These are phyloP conservation scores for Entomortierella beljakovae DNA, from an alignment of 192 early-diverging fungal genomes.

Conservation along the genomic window DNA sequence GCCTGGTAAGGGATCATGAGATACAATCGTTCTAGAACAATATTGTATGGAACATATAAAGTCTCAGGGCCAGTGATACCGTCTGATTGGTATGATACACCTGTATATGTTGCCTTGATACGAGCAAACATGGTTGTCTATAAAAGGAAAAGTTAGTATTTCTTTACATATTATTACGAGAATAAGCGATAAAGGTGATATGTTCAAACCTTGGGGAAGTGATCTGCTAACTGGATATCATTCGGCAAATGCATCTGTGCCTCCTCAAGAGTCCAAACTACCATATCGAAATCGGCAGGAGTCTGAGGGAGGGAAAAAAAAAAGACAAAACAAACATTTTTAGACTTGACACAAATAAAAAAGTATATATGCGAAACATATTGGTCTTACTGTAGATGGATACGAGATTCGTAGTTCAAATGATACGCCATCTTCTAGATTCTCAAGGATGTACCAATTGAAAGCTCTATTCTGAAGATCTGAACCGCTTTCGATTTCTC, in stretches of 20 bases:
- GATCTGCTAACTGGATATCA: conserved; percentile 8
- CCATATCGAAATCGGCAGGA: conserved; percentile 49
- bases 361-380: background rate
- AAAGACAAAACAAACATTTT: background rate
- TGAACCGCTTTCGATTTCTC: background rate
- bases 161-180: background rate
- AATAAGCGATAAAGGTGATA: background rate
- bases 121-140: conserved; percentile 44
- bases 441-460: conserved; percentile 54
- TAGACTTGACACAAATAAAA: background rate
- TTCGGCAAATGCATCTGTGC: conserved; percentile 21
- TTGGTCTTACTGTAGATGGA: conserved; percentile 46
- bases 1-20: conserved; percentile 51
- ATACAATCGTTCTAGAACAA: conserved; percentile 42
- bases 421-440: conserved; percentile 38
- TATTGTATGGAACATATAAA: conserved; percentile 26
- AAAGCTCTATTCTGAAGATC: conserved; percentile 32
- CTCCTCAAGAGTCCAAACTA: conserved; percentile 35
- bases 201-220: conserved; percentile 25
- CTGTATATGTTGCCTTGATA: conserved; percentile 45
- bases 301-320: conserved; percentile 8
- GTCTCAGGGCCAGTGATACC: conserved; percentile 17
- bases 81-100: conserved; percentile 28
- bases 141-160: background rate
- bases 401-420: conserved; percentile 57